A percentile compares a stretch with the other conserved stretches of the same genome.
These are phyloP conservation scores for Camellia granthamiana DNA, from an alignment of 148 eudicot genomes.

Conservation along the genomic window DNA sequence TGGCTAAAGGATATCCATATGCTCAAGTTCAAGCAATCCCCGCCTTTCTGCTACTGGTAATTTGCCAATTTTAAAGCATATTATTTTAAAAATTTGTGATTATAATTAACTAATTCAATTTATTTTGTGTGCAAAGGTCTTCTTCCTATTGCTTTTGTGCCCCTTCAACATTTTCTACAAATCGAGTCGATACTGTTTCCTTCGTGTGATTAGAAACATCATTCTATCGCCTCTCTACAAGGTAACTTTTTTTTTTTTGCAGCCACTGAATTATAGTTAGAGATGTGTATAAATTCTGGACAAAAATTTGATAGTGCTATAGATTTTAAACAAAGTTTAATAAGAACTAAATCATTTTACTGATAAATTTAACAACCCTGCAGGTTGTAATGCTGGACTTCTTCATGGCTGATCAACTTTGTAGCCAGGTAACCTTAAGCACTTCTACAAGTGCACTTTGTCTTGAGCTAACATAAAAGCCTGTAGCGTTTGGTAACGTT, in stretches of 20 bases:
- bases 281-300: not conserved
- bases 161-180: conserved; percentile 76
- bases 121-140: conserved; percentile 42
- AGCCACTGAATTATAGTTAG: not conserved
- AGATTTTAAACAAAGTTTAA: not conserved
- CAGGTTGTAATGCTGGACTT: conserved; percentile 96
- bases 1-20: conserved; percentile 65
- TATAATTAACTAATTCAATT: not conserved
- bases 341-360: not conserved
- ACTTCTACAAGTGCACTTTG: not conserved
- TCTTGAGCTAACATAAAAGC: not conserved
- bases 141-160: conserved; percentile 59
- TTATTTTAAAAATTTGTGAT: not conserved
- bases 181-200: conserved; percentile 67
- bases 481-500: not conserved
- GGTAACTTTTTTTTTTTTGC: conserved; percentile 23
- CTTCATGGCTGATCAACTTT: conserved; percentile 99
- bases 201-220: conserved; percentile 66
- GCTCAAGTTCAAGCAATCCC: conserved; percentile 73
- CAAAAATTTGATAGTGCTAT: not conserved
- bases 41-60: conserved; percentile 80
- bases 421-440: conserved; percentile 74
- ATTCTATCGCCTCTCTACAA: conserved; percentile 84
- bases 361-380: not conserved
- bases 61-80: conserved; percentile 1